A percentile compares a stretch with the other conserved stretches of the same genome.
Conservation (phyloP, 2,329 filamentous ascomycete species). For the Cladophialophora yegresii region DNA sequence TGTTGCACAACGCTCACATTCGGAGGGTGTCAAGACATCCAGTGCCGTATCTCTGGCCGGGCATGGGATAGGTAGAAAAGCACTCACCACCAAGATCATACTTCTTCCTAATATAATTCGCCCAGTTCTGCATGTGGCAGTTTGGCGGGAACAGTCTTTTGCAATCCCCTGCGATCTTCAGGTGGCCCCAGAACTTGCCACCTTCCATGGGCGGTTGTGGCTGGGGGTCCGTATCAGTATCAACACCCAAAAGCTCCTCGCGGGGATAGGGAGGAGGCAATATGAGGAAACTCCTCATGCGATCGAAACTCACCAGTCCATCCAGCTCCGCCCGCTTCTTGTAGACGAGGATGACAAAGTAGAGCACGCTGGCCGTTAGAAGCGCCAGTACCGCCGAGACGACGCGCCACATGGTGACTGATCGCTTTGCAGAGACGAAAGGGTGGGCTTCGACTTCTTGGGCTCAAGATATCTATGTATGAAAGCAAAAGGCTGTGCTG, state of each 20-base stretch:
- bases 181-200: conserved; percentile 34
- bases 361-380: conserved; percentile 19
- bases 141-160: conserved; percentile 33
- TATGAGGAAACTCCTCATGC: neutral
- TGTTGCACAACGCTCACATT: too few relatives aligned
- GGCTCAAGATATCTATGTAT: neutral
- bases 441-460: neutral
- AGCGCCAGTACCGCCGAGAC: conserved; percentile 21
- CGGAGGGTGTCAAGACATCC: too few relatives aligned
- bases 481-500: neutral
- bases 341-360: conserved; percentile 32
- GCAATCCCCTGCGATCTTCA: conserved; percentile 31
- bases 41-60: too few relatives aligned
- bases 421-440: neutral
- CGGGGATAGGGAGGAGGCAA: too few relatives aligned
- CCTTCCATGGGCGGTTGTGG: conserved; percentile 37
- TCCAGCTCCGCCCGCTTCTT: conserved; percentile 29
- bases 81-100: conserved; percentile 33
- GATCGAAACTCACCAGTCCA: conserved; percentile 30
- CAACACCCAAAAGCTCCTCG: too few relatives aligned
- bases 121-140: conserved; percentile 33
- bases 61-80: too few relatives aligned
- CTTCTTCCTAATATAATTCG: conserved; percentile 33
- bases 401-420: conserved; percentile 17
- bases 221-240: conserved; percentile 20